phyloP scores from a whole-genome alignment of 768 basidiomycete genomes.

The Pleurotus eryngii region DNA sequence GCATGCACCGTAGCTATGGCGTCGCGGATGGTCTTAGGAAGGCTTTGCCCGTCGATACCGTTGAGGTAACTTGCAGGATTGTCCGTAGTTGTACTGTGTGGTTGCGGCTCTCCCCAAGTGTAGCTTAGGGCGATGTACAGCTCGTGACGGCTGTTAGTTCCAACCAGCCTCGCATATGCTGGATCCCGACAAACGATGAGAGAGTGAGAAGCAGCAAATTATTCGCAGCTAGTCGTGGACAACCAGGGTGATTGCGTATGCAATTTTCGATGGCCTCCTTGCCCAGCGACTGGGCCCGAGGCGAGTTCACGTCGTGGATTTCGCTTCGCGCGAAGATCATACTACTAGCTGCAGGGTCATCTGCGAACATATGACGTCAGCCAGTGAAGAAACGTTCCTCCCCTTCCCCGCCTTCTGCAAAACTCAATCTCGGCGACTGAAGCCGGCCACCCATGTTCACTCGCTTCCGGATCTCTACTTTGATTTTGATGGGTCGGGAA shows the following conservation, averaged over 20 bases:
- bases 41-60: not conserved
- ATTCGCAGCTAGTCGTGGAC: not conserved
- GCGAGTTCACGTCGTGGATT: not conserved
- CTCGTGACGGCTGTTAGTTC: not conserved
- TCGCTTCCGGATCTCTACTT: too few relatives aligned
- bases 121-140: not conserved
- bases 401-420: too few relatives aligned
- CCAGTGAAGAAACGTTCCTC: too few relatives aligned
- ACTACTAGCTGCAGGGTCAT: not conserved
- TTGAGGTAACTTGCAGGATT: not conserved
- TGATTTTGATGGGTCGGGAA: too few relatives aligned
- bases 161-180: not conserved
- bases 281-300: not conserved
- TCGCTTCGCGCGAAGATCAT: not conserved
- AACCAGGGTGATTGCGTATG: not conserved
- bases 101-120: not conserved
- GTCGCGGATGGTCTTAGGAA: conserved; percentile 1
- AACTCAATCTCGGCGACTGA: too few relatives aligned
- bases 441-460: too few relatives aligned
- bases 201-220: not conserved
- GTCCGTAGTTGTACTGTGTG: not conserved
- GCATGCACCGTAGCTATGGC: not conserved
- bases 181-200: not conserved
- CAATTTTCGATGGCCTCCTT: not conserved
- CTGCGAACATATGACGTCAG: not conserved